Evolutionary conservation across 208 protist species (phyloP).

Genomic region (Leishmania tarentolae): DNA sequence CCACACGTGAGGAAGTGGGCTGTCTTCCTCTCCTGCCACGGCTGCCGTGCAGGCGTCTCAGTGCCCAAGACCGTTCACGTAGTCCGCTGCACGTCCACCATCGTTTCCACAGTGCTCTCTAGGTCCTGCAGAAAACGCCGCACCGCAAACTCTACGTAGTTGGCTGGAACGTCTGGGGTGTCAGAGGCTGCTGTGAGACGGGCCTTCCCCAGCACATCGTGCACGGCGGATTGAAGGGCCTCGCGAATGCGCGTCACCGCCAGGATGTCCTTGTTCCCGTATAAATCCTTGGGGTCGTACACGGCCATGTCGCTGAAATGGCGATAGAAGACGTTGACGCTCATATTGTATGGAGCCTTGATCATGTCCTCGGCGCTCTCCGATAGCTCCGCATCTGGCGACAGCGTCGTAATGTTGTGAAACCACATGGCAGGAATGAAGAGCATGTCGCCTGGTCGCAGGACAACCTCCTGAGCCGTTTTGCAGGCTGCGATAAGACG

Average conservation of each 20-base stretch:
- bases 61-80: not conserved
- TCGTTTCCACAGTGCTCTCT: conserved; percentile 46
- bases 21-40: not conserved
- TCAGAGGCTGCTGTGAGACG: conserved; percentile 8
- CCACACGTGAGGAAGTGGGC: not conserved
- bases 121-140: conserved; percentile 85
- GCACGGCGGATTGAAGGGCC: conserved; percentile 36
- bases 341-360: conserved; percentile 53
- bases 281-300: conserved; percentile 89
- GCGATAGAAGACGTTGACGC: conserved; percentile 91
- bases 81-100: conserved; percentile 19
- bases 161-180: conserved; percentile 25
- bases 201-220: conserved; percentile 23
- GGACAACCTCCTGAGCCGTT: conserved; percentile 65
- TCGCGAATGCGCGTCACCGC: conserved; percentile 51
- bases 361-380: not conserved
- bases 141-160: conserved; percentile 81
- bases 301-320: conserved; percentile 49
- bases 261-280: conserved; percentile 90
- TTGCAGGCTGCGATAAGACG: conserved; percentile 82
- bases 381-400: conserved; percentile 6
- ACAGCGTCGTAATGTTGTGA: conserved; percentile 87
- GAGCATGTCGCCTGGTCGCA: conserved; percentile 92
- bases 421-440: conserved; percentile 94
- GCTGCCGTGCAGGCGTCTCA: not conserved